These are phyloP conservation scores for Colletotrichum chlorophyti DNA, from an alignment of 2,329 filamentous ascomycete genomes.

Conservation along the genomic window DNA sequence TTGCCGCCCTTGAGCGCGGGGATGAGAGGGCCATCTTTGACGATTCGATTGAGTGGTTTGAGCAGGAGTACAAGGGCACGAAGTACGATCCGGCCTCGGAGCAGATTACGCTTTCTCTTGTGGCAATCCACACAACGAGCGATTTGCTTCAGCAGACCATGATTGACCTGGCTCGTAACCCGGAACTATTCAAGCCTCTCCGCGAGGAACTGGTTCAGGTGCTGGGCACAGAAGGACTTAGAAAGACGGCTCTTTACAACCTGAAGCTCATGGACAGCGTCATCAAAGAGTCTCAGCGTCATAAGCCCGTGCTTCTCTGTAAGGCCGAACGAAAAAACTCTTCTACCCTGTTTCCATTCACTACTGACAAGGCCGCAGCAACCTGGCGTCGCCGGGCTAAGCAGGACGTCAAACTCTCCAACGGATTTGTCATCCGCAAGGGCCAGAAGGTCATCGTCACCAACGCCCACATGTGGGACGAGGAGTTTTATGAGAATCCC, in stretches of 20 bases:
- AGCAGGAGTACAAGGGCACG: neutral
- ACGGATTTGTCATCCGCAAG: conserved; percentile 31
- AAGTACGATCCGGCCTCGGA: conserved; percentile 19
- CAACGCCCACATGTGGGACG: conserved; percentile 31
- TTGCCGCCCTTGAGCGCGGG: conserved; percentile 3
- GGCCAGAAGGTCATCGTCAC: conserved; percentile 29
- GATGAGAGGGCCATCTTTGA: conserved; percentile 14
- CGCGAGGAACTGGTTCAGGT: conserved; percentile 33
- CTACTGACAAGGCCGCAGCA: neutral
- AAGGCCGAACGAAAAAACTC: no score
- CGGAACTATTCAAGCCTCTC: conserved; percentile 31
- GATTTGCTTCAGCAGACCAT: conserved; percentile 31
- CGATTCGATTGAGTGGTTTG: conserved; percentile 33
- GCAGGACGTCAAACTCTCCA: conserved; percentile 27
- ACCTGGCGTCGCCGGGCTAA: conserved; percentile 22
- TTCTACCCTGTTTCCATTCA: no score
- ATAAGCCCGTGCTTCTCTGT: conserved; percentile 33
- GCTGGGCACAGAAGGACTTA: conserved; percentile 26
- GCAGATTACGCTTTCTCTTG: conserved; percentile 32
- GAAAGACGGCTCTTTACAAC: conserved; percentile 32
- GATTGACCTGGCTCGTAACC: conserved; percentile 31
- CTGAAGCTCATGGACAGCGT: conserved; percentile 36
- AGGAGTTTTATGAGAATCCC: conserved; percentile 29
- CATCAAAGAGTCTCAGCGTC: conserved; percentile 34
- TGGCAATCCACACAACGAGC: conserved; percentile 33